Conservation (phyloP, 2,329 filamentous ascomycete genomes). For the Onygena corvina region DNA sequence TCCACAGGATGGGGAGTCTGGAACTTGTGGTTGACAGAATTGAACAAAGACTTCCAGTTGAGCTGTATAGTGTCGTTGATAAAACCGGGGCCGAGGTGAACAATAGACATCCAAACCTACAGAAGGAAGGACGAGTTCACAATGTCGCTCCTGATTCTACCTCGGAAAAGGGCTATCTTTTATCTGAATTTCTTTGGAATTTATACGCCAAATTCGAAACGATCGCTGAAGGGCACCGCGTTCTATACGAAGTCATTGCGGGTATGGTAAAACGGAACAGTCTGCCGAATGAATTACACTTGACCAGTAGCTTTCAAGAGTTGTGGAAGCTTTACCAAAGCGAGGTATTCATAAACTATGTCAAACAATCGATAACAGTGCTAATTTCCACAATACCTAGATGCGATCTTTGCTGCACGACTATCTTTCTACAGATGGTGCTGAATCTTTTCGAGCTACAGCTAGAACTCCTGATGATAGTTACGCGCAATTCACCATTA, state of each 20-base stretch:
- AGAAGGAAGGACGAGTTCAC: slow-evolving; percentile 37
- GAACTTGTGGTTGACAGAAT: slow-evolving; percentile 80
- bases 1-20: slow-evolving; percentile 79
- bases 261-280: slow-evolving; percentile 76
- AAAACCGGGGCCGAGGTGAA: slow-evolving; percentile 92
- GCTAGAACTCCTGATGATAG: slow-evolving; percentile 38
- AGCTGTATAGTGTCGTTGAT: slow-evolving; percentile 85
- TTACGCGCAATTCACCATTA: slow-evolving; percentile 41
- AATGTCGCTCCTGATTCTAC: slow-evolving; percentile 59
- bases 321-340: slow-evolving; percentile 97
- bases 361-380: neutral
- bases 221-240: slow-evolving; percentile 87
- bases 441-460: slow-evolving; percentile 49
- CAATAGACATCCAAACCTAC: slow-evolving; percentile 61
- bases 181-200: slow-evolving; percentile 83
- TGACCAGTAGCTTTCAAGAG: slow-evolving; percentile 86
- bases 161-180: slow-evolving; percentile 66
- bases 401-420: slow-evolving; percentile 89
- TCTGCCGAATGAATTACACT: slow-evolving; percentile 46
- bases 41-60: slow-evolving; percentile 84
- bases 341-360: slow-evolving; percentile 40
- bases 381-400: slow-evolving; percentile 19
- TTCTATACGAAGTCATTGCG: slow-evolving; percentile 83
- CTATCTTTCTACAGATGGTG: slow-evolving; percentile 84
- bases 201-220: slow-evolving; percentile 95